Conservation (phyloP, 352 stramenopile species). For the Peronosclerospora sorghi region DNA sequence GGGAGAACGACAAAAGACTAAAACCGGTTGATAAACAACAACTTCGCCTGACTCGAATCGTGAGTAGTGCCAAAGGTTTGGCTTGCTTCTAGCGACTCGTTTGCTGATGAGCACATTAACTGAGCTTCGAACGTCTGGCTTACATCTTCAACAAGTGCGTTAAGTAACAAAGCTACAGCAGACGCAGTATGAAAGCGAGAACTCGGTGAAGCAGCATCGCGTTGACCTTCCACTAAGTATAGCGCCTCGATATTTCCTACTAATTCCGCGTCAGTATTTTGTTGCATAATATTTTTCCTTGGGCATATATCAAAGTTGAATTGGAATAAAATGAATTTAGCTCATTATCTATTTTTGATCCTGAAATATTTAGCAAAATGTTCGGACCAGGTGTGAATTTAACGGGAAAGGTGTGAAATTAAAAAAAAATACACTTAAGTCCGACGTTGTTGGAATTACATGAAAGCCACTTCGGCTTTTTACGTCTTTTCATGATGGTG, state of each 20-base stretch:
- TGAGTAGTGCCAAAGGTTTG: constrained; percentile 7
- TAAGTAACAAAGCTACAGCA: constrained; percentile 24
- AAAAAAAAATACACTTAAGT: no score
- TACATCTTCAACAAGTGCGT: constrained; percentile 24
- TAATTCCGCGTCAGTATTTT: no score
- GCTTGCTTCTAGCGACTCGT: constrained; percentile 1
- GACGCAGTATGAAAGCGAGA: constrained; percentile 11
- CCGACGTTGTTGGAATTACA: no score
- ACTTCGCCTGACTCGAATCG: constrained; percentile 7
- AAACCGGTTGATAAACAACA: neutral
- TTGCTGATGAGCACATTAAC: constrained; percentile 11
- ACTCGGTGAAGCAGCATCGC: neutral
- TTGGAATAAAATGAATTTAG: no score
- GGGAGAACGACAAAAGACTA: constrained; percentile 13
- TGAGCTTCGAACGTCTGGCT: constrained; percentile 29
- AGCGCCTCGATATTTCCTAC: constrained; percentile 41
- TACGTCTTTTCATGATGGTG: no score
- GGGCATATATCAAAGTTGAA: no score
- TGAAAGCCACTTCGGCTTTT: no score
- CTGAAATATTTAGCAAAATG: no score
- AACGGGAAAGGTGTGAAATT: no score
- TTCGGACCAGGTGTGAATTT: no score
- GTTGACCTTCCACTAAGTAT: constrained; percentile 14
- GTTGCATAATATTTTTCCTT: no score
- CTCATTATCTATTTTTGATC: no score